These are phyloP conservation scores for Salix viminalis DNA, from an alignment of 345 rosid species.

Conservation along the genomic window DNA sequence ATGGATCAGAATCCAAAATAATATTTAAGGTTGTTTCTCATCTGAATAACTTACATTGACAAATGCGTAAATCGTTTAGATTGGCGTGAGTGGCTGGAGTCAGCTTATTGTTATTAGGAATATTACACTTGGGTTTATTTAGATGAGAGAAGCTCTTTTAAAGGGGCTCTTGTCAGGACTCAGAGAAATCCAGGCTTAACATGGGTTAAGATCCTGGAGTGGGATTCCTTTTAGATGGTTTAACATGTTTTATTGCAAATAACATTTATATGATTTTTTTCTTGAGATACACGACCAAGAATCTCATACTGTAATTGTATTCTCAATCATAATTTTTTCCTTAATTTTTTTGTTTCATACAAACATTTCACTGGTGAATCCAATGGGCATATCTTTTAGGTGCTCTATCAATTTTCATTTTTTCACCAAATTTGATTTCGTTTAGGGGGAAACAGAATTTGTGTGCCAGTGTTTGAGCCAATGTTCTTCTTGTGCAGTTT, in stretches of 20 bases:
- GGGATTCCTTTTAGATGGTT: background rate
- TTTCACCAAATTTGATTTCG: background rate
- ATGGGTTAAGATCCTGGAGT: background rate
- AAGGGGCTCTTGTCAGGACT: background rate
- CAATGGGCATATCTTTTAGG: background rate
- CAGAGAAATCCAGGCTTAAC: background rate
- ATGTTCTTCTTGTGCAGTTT: constrained; percentile 48
- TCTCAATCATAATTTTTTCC: background rate
- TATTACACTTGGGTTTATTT: background rate
- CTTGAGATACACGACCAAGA: background rate
- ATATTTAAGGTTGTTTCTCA: background rate
- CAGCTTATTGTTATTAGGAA: background rate
- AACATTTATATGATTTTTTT: background rate
- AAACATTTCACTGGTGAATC: background rate
- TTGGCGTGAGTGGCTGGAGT: background rate
- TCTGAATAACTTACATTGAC: background rate
- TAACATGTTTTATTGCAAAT: background rate
- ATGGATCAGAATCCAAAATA: background rate
- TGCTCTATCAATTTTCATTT: background rate
- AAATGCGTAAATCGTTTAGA: background rate
- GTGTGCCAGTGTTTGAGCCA: constrained; percentile 11
- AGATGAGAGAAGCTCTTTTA: background rate
- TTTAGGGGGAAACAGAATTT: no score
- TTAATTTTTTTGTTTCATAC: background rate
- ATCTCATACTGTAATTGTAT: background rate